Evolutionary conservation across 495 filamentous ascomycete species (phyloP).

Genomic region (Ascobolus immersus): DNA sequence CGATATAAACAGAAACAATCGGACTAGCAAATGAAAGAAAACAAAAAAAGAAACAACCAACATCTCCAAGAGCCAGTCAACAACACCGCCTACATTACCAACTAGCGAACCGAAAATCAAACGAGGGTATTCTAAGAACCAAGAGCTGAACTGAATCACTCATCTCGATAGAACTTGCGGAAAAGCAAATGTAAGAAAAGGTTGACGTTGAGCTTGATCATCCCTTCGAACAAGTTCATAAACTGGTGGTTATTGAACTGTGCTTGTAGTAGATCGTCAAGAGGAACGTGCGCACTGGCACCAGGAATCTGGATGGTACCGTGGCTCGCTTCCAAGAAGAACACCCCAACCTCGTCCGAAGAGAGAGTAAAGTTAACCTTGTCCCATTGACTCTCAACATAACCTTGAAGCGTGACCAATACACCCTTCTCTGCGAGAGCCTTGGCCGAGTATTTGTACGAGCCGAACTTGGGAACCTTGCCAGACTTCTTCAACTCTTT

Average conservation of each 20-base stretch:
- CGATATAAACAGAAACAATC: conserved; percentile 2
- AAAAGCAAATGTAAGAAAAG: conserved; percentile 84
- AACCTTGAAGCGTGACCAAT: conserved; percentile 65
- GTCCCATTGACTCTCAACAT: conserved; percentile 64
- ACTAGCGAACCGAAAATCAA: no score
- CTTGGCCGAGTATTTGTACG: conserved; percentile 82
- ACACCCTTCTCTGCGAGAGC: conserved; percentile 83
- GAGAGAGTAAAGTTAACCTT: conserved; percentile 81
- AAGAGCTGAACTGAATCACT: no score
- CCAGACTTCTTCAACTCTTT: conserved; percentile 74
- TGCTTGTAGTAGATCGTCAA: conserved; percentile 78
- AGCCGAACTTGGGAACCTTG: conserved; percentile 85
- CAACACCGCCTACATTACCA: no score
- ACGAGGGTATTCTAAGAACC: no score
- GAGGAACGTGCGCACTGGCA: conserved; percentile 63
- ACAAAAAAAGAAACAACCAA: conserved; percentile 2
- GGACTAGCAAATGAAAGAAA: not conserved
- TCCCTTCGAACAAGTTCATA: conserved; percentile 77
- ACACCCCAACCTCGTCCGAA: conserved; percentile 83
- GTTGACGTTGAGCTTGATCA: conserved; percentile 77
- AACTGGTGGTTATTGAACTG: conserved; percentile 93
- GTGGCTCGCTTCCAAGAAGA: conserved; percentile 70
- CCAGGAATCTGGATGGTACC: conserved; percentile 92
- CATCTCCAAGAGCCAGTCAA: not conserved
- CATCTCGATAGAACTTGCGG: conserved; percentile 85